These are phyloP conservation scores for Podila clonocystis DNA, from an alignment of 192 early-diverging fungal genomes.

Conservation along the genomic window DNA sequence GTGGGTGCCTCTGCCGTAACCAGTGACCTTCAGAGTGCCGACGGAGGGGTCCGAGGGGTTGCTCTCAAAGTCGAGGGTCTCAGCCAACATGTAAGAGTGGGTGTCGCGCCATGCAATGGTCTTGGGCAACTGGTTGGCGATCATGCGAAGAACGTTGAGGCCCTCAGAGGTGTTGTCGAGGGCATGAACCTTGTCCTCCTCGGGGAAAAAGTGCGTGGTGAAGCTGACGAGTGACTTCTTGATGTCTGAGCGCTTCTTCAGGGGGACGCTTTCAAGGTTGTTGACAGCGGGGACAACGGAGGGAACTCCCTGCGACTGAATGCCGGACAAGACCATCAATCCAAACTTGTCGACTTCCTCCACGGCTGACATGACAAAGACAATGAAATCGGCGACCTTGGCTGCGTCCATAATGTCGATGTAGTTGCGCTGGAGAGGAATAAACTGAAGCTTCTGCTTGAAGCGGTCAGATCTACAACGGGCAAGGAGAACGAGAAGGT, in stretches of 20 bases:
- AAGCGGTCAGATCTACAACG: constrained; percentile 74
- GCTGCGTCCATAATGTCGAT: constrained; percentile 88
- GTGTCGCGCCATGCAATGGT: constrained; percentile 86
- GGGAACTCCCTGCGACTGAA: constrained; percentile 90
- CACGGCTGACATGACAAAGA: constrained; percentile 88
- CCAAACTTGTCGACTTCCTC: constrained; percentile 96
- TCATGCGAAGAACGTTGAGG: constrained; percentile 74
- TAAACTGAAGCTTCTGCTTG: constrained; percentile 90
- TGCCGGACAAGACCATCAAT: constrained; percentile 79
- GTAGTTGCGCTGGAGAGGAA: constrained; percentile 81
- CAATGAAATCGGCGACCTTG: constrained; percentile 91
- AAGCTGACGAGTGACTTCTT: constrained; percentile 89
- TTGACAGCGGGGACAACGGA: constrained; percentile 77
- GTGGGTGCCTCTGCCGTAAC: constrained; percentile 84
- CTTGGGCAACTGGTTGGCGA: constrained; percentile 83
- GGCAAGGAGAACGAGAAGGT: too few relatives aligned
- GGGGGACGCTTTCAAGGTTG: constrained; percentile 70
- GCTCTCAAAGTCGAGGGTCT: constrained; percentile 74
- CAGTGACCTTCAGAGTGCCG: constrained; percentile 83
- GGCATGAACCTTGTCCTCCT: constrained; percentile 75
- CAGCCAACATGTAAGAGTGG: constrained; percentile 89
- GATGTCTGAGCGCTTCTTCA: constrained; percentile 77
- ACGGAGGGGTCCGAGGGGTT: constrained; percentile 58
- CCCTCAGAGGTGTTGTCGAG: constrained; percentile 68
- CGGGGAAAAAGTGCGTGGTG: constrained; percentile 90